phyloP scores from a whole-genome alignment of 1,284 basidiomycete species.

The Heimioporus retisporus region DNA sequence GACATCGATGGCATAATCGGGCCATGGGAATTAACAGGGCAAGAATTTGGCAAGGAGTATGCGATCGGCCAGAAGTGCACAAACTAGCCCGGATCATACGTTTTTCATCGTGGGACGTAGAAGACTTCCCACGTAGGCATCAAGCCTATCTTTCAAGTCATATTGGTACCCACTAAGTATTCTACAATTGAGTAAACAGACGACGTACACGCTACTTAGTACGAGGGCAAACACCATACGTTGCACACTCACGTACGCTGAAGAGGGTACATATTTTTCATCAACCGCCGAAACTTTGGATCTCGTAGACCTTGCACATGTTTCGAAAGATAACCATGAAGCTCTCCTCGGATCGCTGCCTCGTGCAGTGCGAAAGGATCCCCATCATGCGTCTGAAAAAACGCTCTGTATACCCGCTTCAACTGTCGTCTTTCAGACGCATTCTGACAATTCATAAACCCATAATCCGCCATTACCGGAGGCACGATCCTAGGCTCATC shows the following conservation, averaged over 20 bases:
- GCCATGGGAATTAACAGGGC: too few species aligned
- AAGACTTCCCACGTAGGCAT: too few species aligned
- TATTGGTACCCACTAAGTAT: too few species aligned
- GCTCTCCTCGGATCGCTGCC: neutral
- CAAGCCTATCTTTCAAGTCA: too few species aligned
- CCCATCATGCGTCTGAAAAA: neutral
- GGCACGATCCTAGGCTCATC: neutral
- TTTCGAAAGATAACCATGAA: neutral
- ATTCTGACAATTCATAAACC: neutral
- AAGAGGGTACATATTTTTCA: neutral
- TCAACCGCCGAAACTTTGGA: neutral
- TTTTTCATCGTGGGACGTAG: too few species aligned
- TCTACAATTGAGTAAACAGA: neutral
- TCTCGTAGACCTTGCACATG: neutral
- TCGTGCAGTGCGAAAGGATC: neutral
- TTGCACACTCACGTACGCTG: neutral
- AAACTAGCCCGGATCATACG: too few species aligned
- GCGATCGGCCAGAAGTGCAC: too few species aligned
- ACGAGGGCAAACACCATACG: neutral
- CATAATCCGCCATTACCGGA: neutral
- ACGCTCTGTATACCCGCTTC: neutral
- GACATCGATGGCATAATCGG: slow-evolving; percentile 1
- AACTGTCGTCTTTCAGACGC: neutral
- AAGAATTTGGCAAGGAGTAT: too few species aligned
- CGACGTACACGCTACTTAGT: neutral